Conservation (phyloP, 495 filamentous ascomycete species). For the Daldinia concentrica region DNA sequence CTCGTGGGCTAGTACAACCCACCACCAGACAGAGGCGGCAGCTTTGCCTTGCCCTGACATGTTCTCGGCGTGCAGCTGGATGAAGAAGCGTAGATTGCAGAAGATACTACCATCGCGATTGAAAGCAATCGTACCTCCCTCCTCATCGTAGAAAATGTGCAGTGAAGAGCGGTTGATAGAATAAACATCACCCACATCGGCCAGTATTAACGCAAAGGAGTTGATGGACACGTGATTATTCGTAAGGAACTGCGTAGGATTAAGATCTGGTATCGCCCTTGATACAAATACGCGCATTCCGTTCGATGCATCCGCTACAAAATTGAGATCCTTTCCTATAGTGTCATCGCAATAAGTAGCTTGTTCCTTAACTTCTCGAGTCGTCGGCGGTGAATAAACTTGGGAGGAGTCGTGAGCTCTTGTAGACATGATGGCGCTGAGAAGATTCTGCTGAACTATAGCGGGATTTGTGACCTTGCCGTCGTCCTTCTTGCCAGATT, state of each 20-base stretch:
- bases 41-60: slow-evolving; percentile 54
- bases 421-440: slow-evolving; percentile 83
- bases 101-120: slow-evolving; percentile 87
- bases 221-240: slow-evolving; percentile 70
- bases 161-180: slow-evolving; percentile 66
- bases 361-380: slow-evolving; percentile 80
- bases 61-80: slow-evolving; percentile 72
- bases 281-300: slow-evolving; percentile 78
- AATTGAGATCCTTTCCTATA: slow-evolving; percentile 80
- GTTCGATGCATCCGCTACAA: slow-evolving; percentile 73
- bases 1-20: slow-evolving; percentile 90
- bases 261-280: slow-evolving; percentile 57
- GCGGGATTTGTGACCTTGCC: slow-evolving; percentile 64
- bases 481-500: slow-evolving; percentile 45
- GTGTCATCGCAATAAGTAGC: slow-evolving; percentile 88
- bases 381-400: slow-evolving; percentile 75
- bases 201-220: slow-evolving; percentile 74
- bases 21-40: slow-evolving; percentile 88
- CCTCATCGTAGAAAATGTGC: slow-evolving; percentile 88
- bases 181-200: slow-evolving; percentile 76
- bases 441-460: slow-evolving; percentile 69
- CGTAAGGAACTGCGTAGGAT: slow-evolving; percentile 66
- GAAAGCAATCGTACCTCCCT: slow-evolving; percentile 88
- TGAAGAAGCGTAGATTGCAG: slow-evolving; percentile 91
- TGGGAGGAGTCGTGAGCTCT: slow-evolving; percentile 77